Conservation (phyloP, 106 monocot species). For the Amphibolis antarctica region DNA sequence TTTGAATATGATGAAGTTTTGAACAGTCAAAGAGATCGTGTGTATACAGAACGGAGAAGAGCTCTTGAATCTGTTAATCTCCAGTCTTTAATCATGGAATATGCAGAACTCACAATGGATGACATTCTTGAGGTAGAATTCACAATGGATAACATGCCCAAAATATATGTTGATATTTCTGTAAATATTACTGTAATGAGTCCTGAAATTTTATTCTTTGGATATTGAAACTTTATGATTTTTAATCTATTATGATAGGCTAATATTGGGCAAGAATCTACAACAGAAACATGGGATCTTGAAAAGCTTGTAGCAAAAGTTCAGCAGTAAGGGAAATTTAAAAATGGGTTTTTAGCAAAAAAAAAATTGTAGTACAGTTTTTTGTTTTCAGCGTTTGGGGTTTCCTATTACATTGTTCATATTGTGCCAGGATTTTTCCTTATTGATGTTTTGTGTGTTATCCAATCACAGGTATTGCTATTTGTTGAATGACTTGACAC, state of each 20-base stretch:
- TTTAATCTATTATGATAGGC: constrained; percentile 32
- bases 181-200: too few relatives aligned
- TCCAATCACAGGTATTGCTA: constrained; percentile 63
- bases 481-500: constrained; percentile 73
- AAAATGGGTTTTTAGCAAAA: neutral
- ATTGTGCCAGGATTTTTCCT: constrained; percentile 1
- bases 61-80: constrained; percentile 76
- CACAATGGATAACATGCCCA: neutral
- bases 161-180: neutral
- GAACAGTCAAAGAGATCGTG: constrained; percentile 89
- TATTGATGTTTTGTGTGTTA: neutral
- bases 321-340: constrained; percentile 55
- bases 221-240: neutral
- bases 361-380: too few relatives aligned
- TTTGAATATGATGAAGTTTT: constrained; percentile 96
- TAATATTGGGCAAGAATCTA: constrained; percentile 54
- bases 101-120: constrained; percentile 95
- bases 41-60: constrained; percentile 79
- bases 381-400: too few relatives aligned
- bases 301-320: constrained; percentile 80
- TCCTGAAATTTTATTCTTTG: neutral
- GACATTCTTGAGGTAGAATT: constrained; percentile 80
- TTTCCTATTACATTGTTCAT: too few relatives aligned
- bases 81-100: constrained; percentile 64
- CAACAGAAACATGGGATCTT: constrained; percentile 74